These are phyloP conservation scores for Globisporangium abappressorium DNA, from an alignment of 352 stramenopile genomes.

Conservation along the genomic window DNA sequence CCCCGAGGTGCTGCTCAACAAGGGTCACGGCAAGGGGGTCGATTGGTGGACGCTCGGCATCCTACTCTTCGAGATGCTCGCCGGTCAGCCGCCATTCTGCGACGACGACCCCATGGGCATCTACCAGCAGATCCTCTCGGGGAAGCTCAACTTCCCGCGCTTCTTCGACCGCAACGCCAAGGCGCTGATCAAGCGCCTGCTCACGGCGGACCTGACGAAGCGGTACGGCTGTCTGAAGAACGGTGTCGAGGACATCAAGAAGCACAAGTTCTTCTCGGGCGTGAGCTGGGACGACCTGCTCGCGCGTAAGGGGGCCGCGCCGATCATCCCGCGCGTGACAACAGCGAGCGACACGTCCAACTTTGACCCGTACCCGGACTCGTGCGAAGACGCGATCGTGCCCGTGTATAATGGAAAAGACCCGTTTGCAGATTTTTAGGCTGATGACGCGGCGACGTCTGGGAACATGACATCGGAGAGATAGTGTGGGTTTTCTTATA, in stretches of 20 bases:
- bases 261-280: slow-evolving; percentile 94
- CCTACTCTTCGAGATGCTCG: slow-evolving; percentile 97
- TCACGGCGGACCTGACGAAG: slow-evolving; percentile 95
- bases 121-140: slow-evolving; percentile 94
- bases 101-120: slow-evolving; percentile 96
- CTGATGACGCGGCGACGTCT: no score
- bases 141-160: slow-evolving; percentile 93
- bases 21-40: slow-evolving; percentile 88
- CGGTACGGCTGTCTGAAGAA: slow-evolving; percentile 96
- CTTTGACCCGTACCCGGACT: slow-evolving; percentile 97
- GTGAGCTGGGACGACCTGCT: slow-evolving; percentile 92
- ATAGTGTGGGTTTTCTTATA: neutral
- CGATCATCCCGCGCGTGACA: slow-evolving; percentile 92
- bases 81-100: slow-evolving; percentile 94
- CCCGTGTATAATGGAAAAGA: slow-evolving; percentile 92
- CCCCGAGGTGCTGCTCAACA: slow-evolving; percentile 89
- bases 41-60: slow-evolving; percentile 97
- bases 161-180: slow-evolving; percentile 96
- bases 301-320: slow-evolving; percentile 84
- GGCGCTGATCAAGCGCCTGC: slow-evolving; percentile 95
- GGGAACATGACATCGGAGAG: neutral
- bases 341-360: slow-evolving; percentile 94
- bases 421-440: slow-evolving; percentile 92
- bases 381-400: slow-evolving; percentile 85
- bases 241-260: slow-evolving; percentile 95